Evolutionary conservation across 2,329 filamentous ascomycete species (phyloP).

Genomic region (Tolypocladium capitatum): DNA sequence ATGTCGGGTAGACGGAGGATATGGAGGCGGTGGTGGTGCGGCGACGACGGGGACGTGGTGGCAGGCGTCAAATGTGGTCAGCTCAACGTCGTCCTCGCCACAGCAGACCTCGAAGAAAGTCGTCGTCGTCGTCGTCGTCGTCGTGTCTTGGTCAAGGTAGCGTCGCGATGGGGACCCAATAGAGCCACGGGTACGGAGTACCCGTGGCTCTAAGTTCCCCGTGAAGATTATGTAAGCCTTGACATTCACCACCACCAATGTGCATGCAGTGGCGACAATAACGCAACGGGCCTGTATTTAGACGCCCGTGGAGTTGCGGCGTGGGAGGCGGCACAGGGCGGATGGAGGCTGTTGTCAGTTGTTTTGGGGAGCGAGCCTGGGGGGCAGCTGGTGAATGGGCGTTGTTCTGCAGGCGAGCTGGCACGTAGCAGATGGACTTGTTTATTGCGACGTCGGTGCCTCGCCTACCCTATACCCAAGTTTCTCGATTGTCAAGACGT

Average conservation of each 20-base stretch:
- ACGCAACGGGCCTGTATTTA: too few species aligned
- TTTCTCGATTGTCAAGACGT: too few species aligned
- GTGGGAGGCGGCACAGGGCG: not conserved
- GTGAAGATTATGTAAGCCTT: too few species aligned
- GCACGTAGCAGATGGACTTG: too few species aligned
- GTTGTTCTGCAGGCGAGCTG: too few species aligned
- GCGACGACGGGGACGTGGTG: not conserved
- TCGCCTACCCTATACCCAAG: too few species aligned
- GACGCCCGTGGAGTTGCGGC: too few species aligned
- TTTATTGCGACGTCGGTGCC: too few species aligned
- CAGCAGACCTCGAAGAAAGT: not conserved
- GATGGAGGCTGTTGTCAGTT: not conserved
- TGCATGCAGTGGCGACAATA: too few species aligned
- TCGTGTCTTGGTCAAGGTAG: constrained; percentile 1
- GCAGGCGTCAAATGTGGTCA: constrained; percentile 1
- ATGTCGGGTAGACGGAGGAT: not conserved
- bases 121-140: not conserved
- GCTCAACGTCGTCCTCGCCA: constrained; percentile 1
- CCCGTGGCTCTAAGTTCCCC: too few species aligned
- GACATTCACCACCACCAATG: too few species aligned
- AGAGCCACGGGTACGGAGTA: too few species aligned
- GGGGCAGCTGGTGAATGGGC: not conserved
- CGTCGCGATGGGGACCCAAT: not conserved
- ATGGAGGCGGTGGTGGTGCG: not conserved
- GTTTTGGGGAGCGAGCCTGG: not conserved